A percentile compares a stretch with the other conserved stretches of the same genome.
Conservation (phyloP, 108 stramenopile genomes). For the Cyclotella kingstonii region DNA sequence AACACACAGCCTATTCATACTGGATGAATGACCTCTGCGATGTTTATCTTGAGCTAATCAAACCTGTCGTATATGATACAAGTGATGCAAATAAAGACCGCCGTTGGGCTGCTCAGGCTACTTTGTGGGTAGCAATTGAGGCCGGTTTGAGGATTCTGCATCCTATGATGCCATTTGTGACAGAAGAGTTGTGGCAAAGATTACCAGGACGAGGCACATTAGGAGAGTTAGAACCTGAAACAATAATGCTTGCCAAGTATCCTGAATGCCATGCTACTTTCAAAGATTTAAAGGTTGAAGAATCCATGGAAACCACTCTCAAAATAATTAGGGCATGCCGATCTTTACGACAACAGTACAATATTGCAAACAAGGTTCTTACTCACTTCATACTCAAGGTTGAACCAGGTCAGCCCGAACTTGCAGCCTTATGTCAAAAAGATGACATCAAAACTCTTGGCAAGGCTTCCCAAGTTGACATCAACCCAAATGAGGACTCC, state of each 20-base stretch:
- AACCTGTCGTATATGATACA: constrained; percentile 88
- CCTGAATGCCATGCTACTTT: constrained; percentile 69
- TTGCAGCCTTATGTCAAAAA: constrained; percentile 40
- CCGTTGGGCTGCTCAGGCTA: constrained; percentile 92
- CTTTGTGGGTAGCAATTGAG: constrained; percentile 92
- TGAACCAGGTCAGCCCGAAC: constrained; percentile 44
- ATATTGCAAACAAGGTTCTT: constrained; percentile 76
- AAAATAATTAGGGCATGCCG: constrained; percentile 81
- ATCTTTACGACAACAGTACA: constrained; percentile 80
- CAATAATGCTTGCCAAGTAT: constrained; percentile 96
- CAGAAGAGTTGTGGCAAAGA: constrained; percentile 99
- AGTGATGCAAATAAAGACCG: constrained; percentile 68
- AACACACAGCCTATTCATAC: constrained; percentile 80
- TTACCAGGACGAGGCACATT: constrained; percentile 96
- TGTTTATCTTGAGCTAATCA: constrained; percentile 97
- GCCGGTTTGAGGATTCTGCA: constrained; percentile 91
- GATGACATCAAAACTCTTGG: constrained; percentile 87
- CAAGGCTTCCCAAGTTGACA: constrained; percentile 60
- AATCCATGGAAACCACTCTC: constrained; percentile 79
- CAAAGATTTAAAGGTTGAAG: constrained; percentile 55
- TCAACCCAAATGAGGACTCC: constrained; percentile 54
- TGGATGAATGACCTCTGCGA: constrained; percentile 97
- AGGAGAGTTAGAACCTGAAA: constrained; percentile 71
- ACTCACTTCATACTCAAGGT: constrained; percentile 87
- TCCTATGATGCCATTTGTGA: constrained; percentile 99